A percentile compares a stretch with the other conserved stretches of the same genome.
Conservation (phyloP, 2,329 filamentous ascomycete genomes). For the Tolypocladium inflatum region DNA sequence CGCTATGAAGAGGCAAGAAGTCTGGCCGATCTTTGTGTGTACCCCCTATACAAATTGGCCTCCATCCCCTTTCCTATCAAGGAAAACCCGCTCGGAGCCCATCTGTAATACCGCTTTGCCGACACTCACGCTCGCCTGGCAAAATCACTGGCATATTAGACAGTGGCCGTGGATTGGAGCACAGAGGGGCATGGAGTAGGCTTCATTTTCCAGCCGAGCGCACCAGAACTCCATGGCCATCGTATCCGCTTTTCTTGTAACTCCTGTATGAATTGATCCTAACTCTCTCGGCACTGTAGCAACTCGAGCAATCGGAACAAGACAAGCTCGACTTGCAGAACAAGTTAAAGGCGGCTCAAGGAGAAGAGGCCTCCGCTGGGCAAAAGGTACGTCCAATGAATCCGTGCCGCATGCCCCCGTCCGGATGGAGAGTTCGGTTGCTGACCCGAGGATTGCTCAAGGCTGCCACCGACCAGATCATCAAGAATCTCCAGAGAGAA, state of each 20-base stretch:
- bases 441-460: constrained; percentile 13
- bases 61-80: background rate
- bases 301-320: constrained; percentile 48
- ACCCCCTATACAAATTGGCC: background rate
- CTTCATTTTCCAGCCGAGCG: background rate
- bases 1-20: background rate
- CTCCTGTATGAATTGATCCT: background rate
- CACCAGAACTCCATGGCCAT: background rate
- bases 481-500: constrained; percentile 66
- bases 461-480: constrained; percentile 42
- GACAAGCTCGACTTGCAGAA: constrained; percentile 47
- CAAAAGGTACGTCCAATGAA: constrained; percentile 38
- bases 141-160: background rate
- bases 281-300: constrained; percentile 24
- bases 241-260: background rate
- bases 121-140: background rate
- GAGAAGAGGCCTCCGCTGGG: constrained; percentile 36
- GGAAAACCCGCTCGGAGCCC: background rate
- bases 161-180: background rate
- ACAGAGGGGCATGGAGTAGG: background rate
- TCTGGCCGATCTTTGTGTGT: background rate
- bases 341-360: constrained; percentile 42
- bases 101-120: background rate
- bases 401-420: background rate
- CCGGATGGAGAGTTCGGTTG: background rate